Evolutionary conservation across 1,284 basidiomycete genomes (phyloP).

Genomic region (Fomitopsis palustris): DNA sequence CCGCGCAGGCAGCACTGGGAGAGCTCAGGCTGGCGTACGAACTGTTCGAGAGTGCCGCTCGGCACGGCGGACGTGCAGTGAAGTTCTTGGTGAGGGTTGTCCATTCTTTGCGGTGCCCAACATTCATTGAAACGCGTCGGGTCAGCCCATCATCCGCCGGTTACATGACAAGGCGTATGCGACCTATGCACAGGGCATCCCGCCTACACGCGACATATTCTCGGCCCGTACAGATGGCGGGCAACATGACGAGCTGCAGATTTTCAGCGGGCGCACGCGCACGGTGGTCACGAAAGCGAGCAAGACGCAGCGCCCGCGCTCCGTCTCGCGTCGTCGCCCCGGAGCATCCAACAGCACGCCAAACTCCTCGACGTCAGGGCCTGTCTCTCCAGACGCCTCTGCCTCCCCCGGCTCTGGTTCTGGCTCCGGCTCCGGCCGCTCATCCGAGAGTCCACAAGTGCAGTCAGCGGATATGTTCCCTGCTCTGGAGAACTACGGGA

Average conservation of each 20-base stretch:
- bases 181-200: slow-evolving; percentile 44
- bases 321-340: slow-evolving; percentile 14
- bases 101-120: slow-evolving; percentile 4
- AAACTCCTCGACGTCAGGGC: slow-evolving; percentile 13
- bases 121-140: background rate
- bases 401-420: slow-evolving; percentile 4
- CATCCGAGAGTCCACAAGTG: slow-evolving; percentile 16
- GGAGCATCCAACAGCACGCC: slow-evolving; percentile 14
- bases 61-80: slow-evolving; percentile 55
- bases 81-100: slow-evolving; percentile 56
- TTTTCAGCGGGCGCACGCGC: slow-evolving; percentile 69
- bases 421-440: slow-evolving; percentile 8
- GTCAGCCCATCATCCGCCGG: slow-evolving; percentile 58
- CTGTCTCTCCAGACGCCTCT: slow-evolving; percentile 4
- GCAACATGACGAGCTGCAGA: slow-evolving; percentile 60
- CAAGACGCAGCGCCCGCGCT: slow-evolving; percentile 14
- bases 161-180: slow-evolving; percentile 59
- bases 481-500: slow-evolving; percentile 24
- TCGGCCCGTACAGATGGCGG: slow-evolving; percentile 38
- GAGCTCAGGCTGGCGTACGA: slow-evolving; percentile 57
- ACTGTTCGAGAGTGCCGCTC: slow-evolving; percentile 58
- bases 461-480: slow-evolving; percentile 18
- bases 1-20: slow-evolving; percentile 59
- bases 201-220: slow-evolving; percentile 53
- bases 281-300: slow-evolving; percentile 45